Percentiles rank a stretch among this genome's conserved stretches.
Evolutionary conservation across 2,329 filamentous ascomycete species (phyloP).

Genomic region (Pseudonectria buxi): DNA sequence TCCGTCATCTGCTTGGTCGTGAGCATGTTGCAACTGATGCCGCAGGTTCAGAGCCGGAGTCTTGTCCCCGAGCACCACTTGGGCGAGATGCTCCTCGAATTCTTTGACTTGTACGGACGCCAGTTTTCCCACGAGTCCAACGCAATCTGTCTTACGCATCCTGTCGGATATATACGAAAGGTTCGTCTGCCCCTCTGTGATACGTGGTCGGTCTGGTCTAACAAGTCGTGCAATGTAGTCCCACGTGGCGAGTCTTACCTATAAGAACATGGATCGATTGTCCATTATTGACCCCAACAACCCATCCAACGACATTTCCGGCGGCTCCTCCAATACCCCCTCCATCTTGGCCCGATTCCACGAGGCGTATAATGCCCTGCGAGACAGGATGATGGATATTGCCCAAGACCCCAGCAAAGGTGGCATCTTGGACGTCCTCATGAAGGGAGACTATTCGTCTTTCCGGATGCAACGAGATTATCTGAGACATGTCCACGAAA

Average conservation of each 20-base stretch:
- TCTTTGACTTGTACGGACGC: conserved; percentile 84
- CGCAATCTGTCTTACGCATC: conserved; percentile 70
- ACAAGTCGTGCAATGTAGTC: conserved; percentile 25
- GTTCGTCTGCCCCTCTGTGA: conserved; percentile 35
- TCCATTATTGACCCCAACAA: conserved; percentile 92
- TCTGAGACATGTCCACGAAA: conserved; percentile 47
- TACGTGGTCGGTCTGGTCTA: neutral
- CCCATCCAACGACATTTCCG: conserved; percentile 77
- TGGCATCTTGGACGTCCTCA: conserved; percentile 59
- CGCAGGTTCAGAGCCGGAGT: conserved; percentile 56
- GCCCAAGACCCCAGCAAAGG: conserved; percentile 23
- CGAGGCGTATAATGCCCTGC: conserved; percentile 52
- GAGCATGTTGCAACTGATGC: conserved; percentile 77
- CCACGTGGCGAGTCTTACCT: conserved; percentile 39
- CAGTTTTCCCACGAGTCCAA: conserved; percentile 63
- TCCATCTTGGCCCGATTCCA: conserved; percentile 65
- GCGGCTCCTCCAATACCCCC: conserved; percentile 66
- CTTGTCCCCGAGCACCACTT: conserved; percentile 60
- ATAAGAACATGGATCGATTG: conserved; percentile 60
- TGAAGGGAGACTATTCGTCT: conserved; percentile 71
- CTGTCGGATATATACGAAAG: conserved; percentile 67
- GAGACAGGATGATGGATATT: conserved; percentile 50
- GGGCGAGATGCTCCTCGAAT: conserved; percentile 76
- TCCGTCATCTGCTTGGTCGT: conserved; percentile 90
- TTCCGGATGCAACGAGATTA: conserved; percentile 64